A percentile compares a stretch with the other conserved stretches of the same genome.
Evolutionary conservation across 257 asterid species (phyloP).

Genomic region (Leptodermis oblonga): DNA sequence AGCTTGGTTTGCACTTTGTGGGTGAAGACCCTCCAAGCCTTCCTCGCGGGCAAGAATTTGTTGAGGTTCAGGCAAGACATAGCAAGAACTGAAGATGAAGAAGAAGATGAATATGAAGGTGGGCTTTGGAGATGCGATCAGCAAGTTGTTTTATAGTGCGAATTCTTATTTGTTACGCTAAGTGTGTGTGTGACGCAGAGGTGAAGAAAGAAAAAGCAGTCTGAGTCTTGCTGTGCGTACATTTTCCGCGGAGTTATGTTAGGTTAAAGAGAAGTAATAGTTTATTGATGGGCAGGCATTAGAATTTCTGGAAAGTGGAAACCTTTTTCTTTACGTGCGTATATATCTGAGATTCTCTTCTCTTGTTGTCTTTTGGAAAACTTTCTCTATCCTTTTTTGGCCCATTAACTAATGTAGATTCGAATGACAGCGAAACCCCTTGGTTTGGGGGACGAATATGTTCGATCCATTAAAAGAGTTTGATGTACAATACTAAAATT

Average conservation of each 20-base stretch:
- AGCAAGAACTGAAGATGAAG: too few relatives aligned
- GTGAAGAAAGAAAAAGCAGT: conserved; percentile 9
- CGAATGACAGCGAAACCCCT: background rate
- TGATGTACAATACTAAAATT: too few relatives aligned
- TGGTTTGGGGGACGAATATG: too few relatives aligned
- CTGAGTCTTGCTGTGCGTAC: conserved; percentile 12
- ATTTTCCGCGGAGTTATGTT: conserved; percentile 15
- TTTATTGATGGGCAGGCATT: background rate
- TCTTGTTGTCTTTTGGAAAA: background rate
- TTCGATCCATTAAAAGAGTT: too few relatives aligned
- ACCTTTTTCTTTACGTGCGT: too few relatives aligned
- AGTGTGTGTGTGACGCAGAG: conserved; percentile 6
- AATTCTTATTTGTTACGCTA: conserved; percentile 33
- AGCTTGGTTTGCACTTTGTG: conserved; percentile 43
- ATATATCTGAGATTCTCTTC: background rate
- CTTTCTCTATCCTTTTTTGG: background rate
- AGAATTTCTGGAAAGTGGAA: background rate
- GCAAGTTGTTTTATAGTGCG: background rate
- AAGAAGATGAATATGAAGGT: background rate
- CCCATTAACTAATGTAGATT: background rate
- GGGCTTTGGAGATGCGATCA: background rate
- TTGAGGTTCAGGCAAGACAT: conserved; percentile 51
- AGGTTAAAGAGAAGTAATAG: background rate
- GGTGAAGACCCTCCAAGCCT: conserved; percentile 48
- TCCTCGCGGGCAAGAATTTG: conserved; percentile 39